Conservation (phyloP, 169 alveolate genomes). For the Plasmodium billcollinsi region DNA sequence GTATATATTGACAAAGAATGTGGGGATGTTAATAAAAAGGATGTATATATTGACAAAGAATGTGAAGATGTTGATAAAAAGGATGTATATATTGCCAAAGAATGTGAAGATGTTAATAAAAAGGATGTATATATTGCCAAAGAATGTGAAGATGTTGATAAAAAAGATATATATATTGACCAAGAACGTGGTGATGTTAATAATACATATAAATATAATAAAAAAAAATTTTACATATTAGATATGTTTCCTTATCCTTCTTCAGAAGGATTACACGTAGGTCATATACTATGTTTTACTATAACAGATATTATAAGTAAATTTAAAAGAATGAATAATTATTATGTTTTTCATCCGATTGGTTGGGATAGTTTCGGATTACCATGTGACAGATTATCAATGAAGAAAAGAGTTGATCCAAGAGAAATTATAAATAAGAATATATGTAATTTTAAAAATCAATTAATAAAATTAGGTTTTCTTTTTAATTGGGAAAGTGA, state of each 20-base stretch:
- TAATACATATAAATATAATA: not conserved
- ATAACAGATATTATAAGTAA: constrained; percentile 91
- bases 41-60: not conserved
- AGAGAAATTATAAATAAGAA: constrained; percentile 84
- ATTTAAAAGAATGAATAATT: constrained; percentile 88
- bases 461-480: constrained; percentile 89
- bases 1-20: not conserved
- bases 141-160: not conserved
- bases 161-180: not conserved
- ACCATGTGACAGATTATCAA: constrained; percentile 95
- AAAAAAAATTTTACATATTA: constrained; percentile 86
- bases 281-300: constrained; percentile 94
- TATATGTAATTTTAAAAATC: constrained; percentile 87
- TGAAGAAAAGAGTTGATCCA: constrained; percentile 85
- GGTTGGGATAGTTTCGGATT: constrained; percentile 96
- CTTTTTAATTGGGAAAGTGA: constrained; percentile 93
- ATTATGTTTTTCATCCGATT: constrained; percentile 92
- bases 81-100: not conserved
- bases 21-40: not conserved
- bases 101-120: not conserved
- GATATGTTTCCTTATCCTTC: constrained; percentile 95
- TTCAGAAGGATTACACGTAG: constrained; percentile 93
- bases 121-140: not conserved
- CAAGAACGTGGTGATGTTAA: not conserved
- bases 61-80: not conserved